These are phyloP conservation scores for Dacryopinax primogenitus DNA, from an alignment of 768 basidiomycete species.

Conservation along the genomic window DNA sequence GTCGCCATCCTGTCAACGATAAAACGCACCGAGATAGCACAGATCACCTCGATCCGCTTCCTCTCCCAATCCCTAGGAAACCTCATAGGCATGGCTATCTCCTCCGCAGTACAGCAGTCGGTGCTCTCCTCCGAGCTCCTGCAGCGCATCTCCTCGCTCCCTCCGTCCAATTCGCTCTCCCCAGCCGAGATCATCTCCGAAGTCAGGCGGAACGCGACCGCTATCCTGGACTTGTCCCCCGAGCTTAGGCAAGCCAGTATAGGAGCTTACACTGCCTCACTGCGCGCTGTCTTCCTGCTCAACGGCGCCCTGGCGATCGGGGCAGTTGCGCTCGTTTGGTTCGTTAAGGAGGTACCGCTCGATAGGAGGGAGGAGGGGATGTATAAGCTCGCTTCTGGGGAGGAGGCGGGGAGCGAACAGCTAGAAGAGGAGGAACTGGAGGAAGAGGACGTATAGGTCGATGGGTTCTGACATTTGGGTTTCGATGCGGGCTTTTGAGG, in stretches of 20 bases:
- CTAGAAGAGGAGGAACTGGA: conserved; percentile 2
- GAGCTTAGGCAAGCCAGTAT: background rate
- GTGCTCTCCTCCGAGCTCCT: background rate
- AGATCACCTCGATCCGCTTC: conserved; percentile 4
- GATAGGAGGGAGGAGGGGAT: background rate
- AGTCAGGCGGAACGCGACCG: background rate
- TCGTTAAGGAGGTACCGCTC: background rate
- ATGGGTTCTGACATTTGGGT: no score
- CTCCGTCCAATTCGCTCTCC: background rate
- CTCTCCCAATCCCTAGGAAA: conserved; percentile 7
- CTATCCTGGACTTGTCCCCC: conserved; percentile 3
- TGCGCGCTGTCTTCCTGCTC: background rate
- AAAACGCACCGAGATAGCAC: background rate
- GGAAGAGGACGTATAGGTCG: background rate
- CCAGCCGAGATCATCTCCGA: conserved; percentile 10
- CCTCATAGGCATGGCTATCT: conserved; percentile 1
- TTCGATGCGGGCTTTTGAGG: no score
- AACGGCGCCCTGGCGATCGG: background rate
- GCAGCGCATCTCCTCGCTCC: background rate
- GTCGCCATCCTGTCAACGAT: conserved; percentile 1
- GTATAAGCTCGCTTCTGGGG: background rate
- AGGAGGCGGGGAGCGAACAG: background rate
- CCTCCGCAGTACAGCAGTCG: background rate
- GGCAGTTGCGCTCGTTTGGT: background rate
- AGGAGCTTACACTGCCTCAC: background rate